Evolutionary conservation across 2,329 filamentous ascomycete species (phyloP).

Genomic region (Microdochium nivale): DNA sequence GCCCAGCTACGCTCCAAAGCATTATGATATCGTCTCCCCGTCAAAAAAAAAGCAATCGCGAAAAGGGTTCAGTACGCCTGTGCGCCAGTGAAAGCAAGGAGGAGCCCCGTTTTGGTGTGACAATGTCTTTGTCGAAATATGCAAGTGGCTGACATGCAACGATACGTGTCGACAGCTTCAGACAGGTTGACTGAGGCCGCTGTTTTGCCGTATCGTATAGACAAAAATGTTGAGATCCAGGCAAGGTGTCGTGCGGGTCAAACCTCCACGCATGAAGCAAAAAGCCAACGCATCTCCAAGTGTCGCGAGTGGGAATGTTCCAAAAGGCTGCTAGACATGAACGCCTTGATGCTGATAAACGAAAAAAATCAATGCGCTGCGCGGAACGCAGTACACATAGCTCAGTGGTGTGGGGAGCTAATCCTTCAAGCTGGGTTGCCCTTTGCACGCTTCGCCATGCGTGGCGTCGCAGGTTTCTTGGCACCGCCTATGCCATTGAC

Average conservation of each 20-base stretch:
- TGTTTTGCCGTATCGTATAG: no score
- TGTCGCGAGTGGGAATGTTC: background rate
- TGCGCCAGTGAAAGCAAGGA: no score
- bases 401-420: background rate
- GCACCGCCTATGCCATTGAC: constrained; percentile 40
- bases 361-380: background rate
- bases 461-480: constrained; percentile 46
- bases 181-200: no score
- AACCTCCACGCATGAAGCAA: background rate
- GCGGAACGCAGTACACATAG: background rate
- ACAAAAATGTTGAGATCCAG: no score
- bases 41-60: no score
- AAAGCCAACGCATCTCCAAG: background rate
- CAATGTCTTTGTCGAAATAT: no score
- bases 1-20: no score
- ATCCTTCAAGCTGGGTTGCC: constrained; percentile 22
- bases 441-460: constrained; percentile 47
- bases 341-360: background rate
- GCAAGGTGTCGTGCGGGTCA: background rate
- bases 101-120: no score
- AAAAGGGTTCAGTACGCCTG: no score
- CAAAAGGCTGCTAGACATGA: background rate
- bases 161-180: no score
- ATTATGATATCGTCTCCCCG: no score
- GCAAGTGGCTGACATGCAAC: no score